Evolutionary conservation across 345 rosid species (phyloP), one percentile per base, ranked within the genome.

Genomic region (Lumnitzera littorea): DNA sequence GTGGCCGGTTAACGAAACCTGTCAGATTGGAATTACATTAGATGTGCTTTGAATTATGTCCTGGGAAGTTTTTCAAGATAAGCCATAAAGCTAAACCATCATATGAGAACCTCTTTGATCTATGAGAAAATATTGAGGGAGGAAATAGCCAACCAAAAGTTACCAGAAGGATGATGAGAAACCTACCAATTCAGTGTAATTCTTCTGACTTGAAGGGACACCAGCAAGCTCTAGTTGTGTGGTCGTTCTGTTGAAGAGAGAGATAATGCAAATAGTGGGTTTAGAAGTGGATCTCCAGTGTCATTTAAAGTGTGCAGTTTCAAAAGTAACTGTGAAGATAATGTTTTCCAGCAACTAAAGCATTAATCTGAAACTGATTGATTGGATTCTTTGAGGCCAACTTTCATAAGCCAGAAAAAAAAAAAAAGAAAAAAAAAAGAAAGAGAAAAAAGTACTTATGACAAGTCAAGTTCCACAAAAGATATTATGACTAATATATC

Each of bases 1-100:
- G 78, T 87, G 97, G 52, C 99, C 99, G 63, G 89, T 85, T 61
- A 94, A 60, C 70, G 99, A 86, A 67, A 94, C 99, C 99, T 90
- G 78, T 58, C 63, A 56, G 70, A 58, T 27, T 69, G 50, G 65
- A 73, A 50, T 55, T 55, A n/a, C 48, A 61, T 66, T 29, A 72
- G 59, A 60, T 57, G 46, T 60, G 62, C 46, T 68, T 50, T 51
- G 50, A 25, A 51, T 47, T 57, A 36, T 50, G 67, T 5, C 5
- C 31, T 27, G 31, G 31, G 31, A 27, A 5, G 31, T 27, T 27
- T 27, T 27, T 27, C 3, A 27, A 2, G 31, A 27, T 27, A 27
- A 27, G 31, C 31, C 31, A 27, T 2, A 27, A 27, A 27, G 31
- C 5, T 3, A 27, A 27, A 1, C 4, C 5, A 27, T 27, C 31